Evolutionary conservation across 2,329 filamentous ascomycete species (phyloP), one percentile per base, ranked within the genome.

Genomic region (Apiospora aurea): DNA sequence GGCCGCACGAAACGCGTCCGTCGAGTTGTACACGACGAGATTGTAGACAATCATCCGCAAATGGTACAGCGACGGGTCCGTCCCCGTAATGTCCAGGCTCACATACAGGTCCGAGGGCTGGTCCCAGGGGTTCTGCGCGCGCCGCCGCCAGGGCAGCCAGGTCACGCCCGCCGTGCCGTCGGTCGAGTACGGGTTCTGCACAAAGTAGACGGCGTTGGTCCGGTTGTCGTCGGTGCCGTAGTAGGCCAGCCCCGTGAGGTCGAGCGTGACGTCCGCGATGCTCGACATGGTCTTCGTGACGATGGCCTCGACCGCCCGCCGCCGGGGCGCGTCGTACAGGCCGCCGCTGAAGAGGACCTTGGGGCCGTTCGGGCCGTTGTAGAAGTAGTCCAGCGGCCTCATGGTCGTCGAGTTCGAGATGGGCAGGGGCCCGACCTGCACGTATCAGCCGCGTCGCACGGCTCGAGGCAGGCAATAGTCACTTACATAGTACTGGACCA

Each of bases 151-250:
- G 7, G 53, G 53, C 3, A 61, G 53, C 53, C 53, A 61, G 7
- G 18, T 5, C 29, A 61, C 53, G 14, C 53, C 53, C 53, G 53
- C 38, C 29, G 53, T 61, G 29, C 53, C 53, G 26, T 61, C 53
- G 6, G 53, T 61, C 53, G 53, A 61, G 34, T 61, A 61, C 16
- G 53, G 53, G 18, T 61, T 61, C 53, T 61, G 53, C 16, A 61
- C 26, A 4, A 61, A 61, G 26, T 61, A 61, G 29, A 38, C 53
- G 53, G 14, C 18, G 53, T 61, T 61, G 16, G 53, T 61, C 53
- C 53, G 53, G 53, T 38, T 61, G 29, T 61, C 53, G 26, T 8
- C 7, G 29, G 53, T 21, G 0, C 53, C 53, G 29, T 61, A 61
- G 29, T 61, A 61, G 3, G 26, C 53, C 53, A 61, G 29, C 7